Conservation (phyloP, 2,329 filamentous ascomycete species). For the Teratosphaeria viscida region DNA sequence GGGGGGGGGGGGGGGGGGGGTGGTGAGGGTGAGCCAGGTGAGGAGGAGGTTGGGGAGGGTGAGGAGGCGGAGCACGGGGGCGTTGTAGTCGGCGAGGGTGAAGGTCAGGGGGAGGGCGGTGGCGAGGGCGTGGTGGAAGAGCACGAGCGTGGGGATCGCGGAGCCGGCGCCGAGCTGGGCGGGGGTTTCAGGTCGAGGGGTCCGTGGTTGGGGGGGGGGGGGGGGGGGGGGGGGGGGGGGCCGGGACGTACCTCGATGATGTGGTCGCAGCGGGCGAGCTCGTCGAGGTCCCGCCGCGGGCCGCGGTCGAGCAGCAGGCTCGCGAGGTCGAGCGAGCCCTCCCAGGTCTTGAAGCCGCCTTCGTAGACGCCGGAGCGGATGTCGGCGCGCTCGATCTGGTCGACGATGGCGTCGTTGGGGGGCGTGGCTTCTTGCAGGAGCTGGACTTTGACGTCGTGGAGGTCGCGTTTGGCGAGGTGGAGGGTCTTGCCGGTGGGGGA, state of each 20-base stretch:
- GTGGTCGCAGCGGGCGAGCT: constrained; percentile 39
- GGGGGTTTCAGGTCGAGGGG: neutral
- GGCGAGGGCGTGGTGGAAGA: constrained; percentile 54
- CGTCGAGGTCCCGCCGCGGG: constrained; percentile 39
- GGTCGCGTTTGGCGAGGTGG: constrained; percentile 58
- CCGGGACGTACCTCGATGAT: constrained; percentile 32
- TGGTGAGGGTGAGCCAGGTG: constrained; percentile 41
- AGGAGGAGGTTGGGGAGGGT: constrained; percentile 70
- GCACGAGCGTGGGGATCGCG: constrained; percentile 59
- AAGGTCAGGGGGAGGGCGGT: constrained; percentile 46
- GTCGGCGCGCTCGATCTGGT: constrained; percentile 57
- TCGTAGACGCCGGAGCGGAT: constrained; percentile 76
- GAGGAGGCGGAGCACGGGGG: constrained; percentile 64
- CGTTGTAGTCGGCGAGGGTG: constrained; percentile 70
- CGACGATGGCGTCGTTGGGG: constrained; percentile 40
- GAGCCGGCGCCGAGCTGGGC: constrained; percentile 68
- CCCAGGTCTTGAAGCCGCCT: constrained; percentile 83
- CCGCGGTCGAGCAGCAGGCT: constrained; percentile 47
- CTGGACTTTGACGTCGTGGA: constrained; percentile 74
- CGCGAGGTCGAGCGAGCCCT: constrained; percentile 71
- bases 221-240: too few species aligned
- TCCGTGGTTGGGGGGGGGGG: too few species aligned
- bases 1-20: constrained; percentile 1
- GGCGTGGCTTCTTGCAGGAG: constrained; percentile 54
- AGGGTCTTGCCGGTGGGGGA: constrained; percentile 47